Evolutionary conservation across 2,329 filamentous ascomycete species (phyloP).

Genomic region (Aspergillus sp.): DNA sequence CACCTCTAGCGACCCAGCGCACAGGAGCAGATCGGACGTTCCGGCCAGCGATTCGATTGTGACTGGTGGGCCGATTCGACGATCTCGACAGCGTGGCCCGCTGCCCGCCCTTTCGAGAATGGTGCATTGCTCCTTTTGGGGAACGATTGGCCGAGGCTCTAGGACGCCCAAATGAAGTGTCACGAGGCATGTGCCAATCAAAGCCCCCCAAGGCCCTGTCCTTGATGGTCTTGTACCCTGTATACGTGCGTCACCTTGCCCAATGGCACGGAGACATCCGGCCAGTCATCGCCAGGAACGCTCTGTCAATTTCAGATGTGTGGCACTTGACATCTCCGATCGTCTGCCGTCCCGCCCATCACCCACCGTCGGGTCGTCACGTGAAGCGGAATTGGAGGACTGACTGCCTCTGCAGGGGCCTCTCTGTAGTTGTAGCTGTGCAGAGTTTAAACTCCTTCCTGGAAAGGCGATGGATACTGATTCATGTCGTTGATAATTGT

Average conservation of each 20-base stretch:
- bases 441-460: not conserved
- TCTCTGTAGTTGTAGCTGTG: not conserved
- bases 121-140: constrained; percentile 7
- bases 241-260: no score
- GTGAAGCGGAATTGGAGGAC: no score
- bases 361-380: not conserved
- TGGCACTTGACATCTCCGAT: not conserved
- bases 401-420: no score
- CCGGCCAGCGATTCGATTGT: constrained; percentile 8
- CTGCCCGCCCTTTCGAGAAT: constrained; percentile 9
- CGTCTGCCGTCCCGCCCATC: not conserved
- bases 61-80: constrained; percentile 6
- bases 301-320: constrained; percentile 9
- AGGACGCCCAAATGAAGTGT: constrained; percentile 13
- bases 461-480: constrained; percentile 1
- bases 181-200: constrained; percentile 13
- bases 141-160: constrained; percentile 10
- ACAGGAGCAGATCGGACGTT: constrained; percentile 7
- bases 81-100: constrained; percentile 11
- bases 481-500: not conserved
- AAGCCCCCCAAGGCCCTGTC: constrained; percentile 6
- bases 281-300: constrained; percentile 8
- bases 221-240: no score
- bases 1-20: constrained; percentile 1
- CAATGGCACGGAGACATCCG: constrained; percentile 10